These are phyloP conservation scores for Colletotrichum sp. DNA, from an alignment of 2,329 filamentous ascomycete genomes.

Conservation along the genomic window DNA sequence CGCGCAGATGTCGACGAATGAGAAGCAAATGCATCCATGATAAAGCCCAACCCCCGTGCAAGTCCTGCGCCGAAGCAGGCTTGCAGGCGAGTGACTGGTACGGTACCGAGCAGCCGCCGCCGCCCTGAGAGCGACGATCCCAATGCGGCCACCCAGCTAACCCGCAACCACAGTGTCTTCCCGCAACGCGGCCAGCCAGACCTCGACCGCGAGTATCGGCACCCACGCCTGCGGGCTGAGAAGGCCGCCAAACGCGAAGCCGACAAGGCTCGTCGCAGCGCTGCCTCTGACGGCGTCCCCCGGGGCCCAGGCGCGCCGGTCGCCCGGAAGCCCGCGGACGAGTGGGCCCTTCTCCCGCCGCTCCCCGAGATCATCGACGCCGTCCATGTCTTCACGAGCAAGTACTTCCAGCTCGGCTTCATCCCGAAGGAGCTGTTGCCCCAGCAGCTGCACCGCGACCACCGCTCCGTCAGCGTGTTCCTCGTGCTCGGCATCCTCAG, in stretches of 20 bases:
- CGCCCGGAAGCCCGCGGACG: constrained; percentile 36
- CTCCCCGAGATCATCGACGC: constrained; percentile 56
- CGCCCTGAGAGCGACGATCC: not conserved
- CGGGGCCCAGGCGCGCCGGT: constrained; percentile 6
- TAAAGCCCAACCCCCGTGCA: constrained; percentile 53
- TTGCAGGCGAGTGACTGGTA: constrained; percentile 55
- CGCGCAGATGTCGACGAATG: constrained; percentile 58
- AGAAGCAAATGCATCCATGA: constrained; percentile 62
- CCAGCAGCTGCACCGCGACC: constrained; percentile 49
- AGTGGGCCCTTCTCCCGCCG: constrained; percentile 57
- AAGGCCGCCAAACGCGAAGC: constrained; percentile 46
- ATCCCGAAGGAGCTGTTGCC: constrained; percentile 59
- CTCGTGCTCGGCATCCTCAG: constrained; percentile 61
- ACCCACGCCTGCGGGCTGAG: constrained; percentile 56
- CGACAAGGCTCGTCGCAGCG: constrained; percentile 39
- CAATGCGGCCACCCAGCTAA: not conserved
- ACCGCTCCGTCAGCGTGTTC: constrained; percentile 57
- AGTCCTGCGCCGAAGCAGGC: constrained; percentile 56
- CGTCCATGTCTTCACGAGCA: constrained; percentile 55
- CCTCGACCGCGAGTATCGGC: constrained; percentile 60
- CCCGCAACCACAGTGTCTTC: constrained; percentile 47
- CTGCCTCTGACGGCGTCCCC: constrained; percentile 29
- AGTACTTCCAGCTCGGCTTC: constrained; percentile 66
- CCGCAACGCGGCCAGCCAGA: constrained; percentile 58
- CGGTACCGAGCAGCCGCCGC: not conserved